These are phyloP conservation scores for Rhododendron griersonianum DNA, from an alignment of 148 eudicot species.

Conservation along the genomic window DNA sequence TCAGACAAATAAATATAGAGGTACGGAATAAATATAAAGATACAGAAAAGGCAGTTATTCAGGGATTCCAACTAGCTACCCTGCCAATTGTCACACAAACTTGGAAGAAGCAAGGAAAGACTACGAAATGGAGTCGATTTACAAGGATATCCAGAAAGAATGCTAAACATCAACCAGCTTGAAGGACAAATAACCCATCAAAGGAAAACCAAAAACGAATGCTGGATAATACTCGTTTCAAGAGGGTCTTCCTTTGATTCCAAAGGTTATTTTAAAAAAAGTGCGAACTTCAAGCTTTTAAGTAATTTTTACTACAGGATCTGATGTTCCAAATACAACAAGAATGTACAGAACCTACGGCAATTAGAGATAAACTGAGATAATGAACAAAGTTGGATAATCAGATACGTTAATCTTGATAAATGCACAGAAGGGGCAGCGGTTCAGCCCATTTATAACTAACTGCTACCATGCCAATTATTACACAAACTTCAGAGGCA, in stretches of 20 bases:
- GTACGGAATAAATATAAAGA: neutral
- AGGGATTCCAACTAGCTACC: neutral
- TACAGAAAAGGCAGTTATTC: neutral
- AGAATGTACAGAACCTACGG: neutral
- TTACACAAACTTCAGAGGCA: neutral
- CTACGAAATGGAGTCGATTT: neutral
- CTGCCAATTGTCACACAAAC: neutral
- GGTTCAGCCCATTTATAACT: constrained; percentile 1
- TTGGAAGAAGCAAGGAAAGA: neutral
- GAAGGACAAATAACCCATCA: neutral
- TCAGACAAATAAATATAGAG: neutral
- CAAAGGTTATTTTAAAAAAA: neutral
- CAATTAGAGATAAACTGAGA: neutral
- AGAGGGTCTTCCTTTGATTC: neutral
- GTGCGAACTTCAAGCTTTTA: neutral
- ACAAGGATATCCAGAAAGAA: neutral
- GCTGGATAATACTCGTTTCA: neutral
- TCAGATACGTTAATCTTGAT: neutral
- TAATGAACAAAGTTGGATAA: neutral
- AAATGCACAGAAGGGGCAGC: neutral
- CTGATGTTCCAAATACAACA: neutral
- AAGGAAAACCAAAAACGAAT: neutral
- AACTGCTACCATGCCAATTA: constrained; percentile 3
- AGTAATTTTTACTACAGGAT: neutral
- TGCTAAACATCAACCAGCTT: neutral